phyloP scores from a whole-genome alignment of 371 early-diverging fungal genomes.

The Zychaea mexicana region DNA sequence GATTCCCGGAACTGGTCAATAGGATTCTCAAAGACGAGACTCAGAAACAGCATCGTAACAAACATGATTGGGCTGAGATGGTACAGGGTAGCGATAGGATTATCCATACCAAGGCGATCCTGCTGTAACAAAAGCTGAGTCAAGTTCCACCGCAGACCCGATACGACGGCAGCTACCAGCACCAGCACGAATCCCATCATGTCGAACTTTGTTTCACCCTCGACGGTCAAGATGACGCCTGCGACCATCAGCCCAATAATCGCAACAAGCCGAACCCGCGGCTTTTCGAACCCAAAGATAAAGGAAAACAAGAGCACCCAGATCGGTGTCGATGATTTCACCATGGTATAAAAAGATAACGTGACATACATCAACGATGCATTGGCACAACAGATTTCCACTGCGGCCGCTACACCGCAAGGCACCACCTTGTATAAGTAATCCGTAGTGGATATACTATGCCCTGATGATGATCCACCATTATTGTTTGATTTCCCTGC shows the following conservation, averaged over 20 bases:
- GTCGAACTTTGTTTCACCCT: slow-evolving; percentile 78
- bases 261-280: slow-evolving; percentile 61
- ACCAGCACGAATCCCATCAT: slow-evolving; percentile 68
- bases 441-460: slow-evolving; percentile 36
- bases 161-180: slow-evolving; percentile 73
- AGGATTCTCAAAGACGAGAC: slow-evolving; percentile 64
- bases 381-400: slow-evolving; percentile 91
- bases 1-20: slow-evolving; percentile 49
- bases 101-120: slow-evolving; percentile 67
- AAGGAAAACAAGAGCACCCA: slow-evolving; percentile 92
- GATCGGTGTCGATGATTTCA: slow-evolving; percentile 88
- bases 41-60: slow-evolving; percentile 52
- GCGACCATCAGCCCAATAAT: slow-evolving; percentile 79
- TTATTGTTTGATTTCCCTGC: not conserved
- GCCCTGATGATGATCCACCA: slow-evolving; percentile 23
- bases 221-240: slow-evolving; percentile 87
- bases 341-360: slow-evolving; percentile 94
- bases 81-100: slow-evolving; percentile 82
- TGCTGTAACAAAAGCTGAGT: slow-evolving; percentile 82
- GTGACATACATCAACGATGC: slow-evolving; percentile 81
- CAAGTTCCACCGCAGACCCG: slow-evolving; percentile 83
- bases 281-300: slow-evolving; percentile 82
- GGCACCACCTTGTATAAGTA: slow-evolving; percentile 71
- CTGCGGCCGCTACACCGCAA: slow-evolving; percentile 85
- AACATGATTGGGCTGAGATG: slow-evolving; percentile 80